Conservation (phyloP, 2,329 filamentous ascomycete genomes). For the Raffaelea deltoideospora region DNA sequence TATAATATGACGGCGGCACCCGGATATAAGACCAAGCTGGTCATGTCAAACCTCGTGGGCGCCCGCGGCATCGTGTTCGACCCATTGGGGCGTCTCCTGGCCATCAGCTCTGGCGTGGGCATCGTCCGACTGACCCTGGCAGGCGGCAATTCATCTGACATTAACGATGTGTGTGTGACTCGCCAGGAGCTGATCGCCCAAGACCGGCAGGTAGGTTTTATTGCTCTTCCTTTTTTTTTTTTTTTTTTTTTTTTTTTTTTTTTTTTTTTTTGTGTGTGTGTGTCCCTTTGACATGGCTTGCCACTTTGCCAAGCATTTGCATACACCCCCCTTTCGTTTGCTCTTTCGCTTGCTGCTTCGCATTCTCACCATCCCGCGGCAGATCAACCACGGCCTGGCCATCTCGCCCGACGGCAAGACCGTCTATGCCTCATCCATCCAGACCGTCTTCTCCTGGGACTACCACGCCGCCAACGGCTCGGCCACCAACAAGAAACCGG, state of each 20-base stretch:
- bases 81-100: constrained; percentile 9
- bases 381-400: constrained; percentile 36
- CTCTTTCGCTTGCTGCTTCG: not conserved
- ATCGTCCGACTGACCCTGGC: constrained; percentile 3
- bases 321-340: too few relatives aligned
- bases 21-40: not conserved
- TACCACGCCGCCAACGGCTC: constrained; percentile 38
- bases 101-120: constrained; percentile 8
- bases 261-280: too few relatives aligned
- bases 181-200: constrained; percentile 8
- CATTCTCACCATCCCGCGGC: too few relatives aligned
- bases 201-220: not conserved
- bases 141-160: constrained; percentile 7
- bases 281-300: too few relatives aligned
- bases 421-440: constrained; percentile 35
- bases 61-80: constrained; percentile 6
- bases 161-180: constrained; percentile 4
- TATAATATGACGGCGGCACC: not conserved
- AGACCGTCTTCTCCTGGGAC: constrained; percentile 40
- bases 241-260: too few relatives aligned
- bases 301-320: too few relatives aligned
- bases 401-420: constrained; percentile 29
- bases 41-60: not conserved
- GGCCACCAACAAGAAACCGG: constrained; percentile 24
- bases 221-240: too few relatives aligned